These are phyloP conservation scores for Pelargonium myrrhifolium DNA, from an alignment of 441 rosid genomes.

Conservation along the genomic window DNA sequence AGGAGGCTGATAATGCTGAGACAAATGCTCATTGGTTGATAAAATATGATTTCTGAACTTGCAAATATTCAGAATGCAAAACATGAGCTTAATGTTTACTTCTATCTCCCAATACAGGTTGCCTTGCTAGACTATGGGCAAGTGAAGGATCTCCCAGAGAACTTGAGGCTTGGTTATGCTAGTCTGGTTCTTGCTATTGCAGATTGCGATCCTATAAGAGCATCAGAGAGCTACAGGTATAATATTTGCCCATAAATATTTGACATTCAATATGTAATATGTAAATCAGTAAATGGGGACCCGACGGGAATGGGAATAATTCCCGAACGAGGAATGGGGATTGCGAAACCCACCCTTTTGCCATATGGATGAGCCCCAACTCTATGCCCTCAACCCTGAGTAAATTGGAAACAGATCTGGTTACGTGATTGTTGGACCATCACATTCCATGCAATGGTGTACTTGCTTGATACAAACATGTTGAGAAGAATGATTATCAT, in stretches of 20 bases:
- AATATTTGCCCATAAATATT: neutral
- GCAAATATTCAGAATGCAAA: constrained; percentile 9
- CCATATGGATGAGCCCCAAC: too few species aligned
- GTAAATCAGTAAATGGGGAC: too few species aligned
- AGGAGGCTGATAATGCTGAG: neutral
- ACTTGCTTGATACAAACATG: neutral
- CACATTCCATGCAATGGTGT: too few species aligned
- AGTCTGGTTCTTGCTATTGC: constrained; percentile 82
- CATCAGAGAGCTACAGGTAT: constrained; percentile 75
- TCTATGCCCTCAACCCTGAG: too few species aligned
- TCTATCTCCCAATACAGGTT: constrained; percentile 47
- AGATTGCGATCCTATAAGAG: constrained; percentile 49
- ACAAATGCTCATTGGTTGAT: neutral
- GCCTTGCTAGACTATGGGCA: constrained; percentile 91
- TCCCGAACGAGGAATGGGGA: too few species aligned
- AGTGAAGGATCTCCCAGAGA: constrained; percentile 89
- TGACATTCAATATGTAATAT: too few species aligned
- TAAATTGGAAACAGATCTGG: too few species aligned
- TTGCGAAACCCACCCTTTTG: too few species aligned
- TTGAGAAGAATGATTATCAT: constrained; percentile 5
- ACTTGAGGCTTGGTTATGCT: constrained; percentile 77
- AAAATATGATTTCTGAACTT: neutral
- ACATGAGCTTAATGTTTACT: constrained; percentile 17
- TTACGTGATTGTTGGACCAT: too few species aligned
- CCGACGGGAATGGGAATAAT: too few species aligned